Evolutionary conservation across 768 basidiomycete species (phyloP), one percentile per base, ranked within the genome.

Genomic region (Rhizopogon vulgaris): DNA sequence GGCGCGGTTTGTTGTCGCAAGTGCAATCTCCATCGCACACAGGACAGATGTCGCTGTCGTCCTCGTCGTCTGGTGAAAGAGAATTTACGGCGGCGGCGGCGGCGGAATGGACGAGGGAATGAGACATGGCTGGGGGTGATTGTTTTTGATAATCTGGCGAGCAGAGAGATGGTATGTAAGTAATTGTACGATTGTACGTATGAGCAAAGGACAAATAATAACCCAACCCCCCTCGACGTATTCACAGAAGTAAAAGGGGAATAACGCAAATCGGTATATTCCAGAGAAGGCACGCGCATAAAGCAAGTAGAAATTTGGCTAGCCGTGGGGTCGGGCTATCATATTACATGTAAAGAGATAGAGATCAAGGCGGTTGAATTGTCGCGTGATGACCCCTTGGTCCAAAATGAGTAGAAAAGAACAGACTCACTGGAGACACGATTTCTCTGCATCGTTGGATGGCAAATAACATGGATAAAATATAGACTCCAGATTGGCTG

Each of bases 21-120:
- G 86, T 90, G 75, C 89, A 92, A 64, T 88, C 84, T 63, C 86
- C 84, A 76, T 91, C 90, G 87, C 89, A 92, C 57, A 91, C 87
- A 7, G 88, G 89, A 69, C 89, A 92, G 52, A 91, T 89, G 67
- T 90, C 85, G 80, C 81, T 80, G 77, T 88, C 86, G 64, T 90
- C 89, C 69, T 87, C 84, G 73, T 83, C 81, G 70, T 78, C 74
- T 54, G 48, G 62, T 48, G 63, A 58, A 58, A 60, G 56, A 58
- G 38, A 60, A 60, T 61, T 72, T 69, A 61, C 69, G 67, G 61
- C 65, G 70, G 63, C 72, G 74, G 63, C 72, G 74, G 67, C 79
- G 73, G 77, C 72, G 75, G 82, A 84, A 83, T 81, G 73, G 74
- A 80, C 70, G 75, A 79, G 77, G 80, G 82, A 71, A 81, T 75